Evolutionary conservation across 2,329 filamentous ascomycete species (phyloP).

Genomic region (Cladosporium sp.): DNA sequence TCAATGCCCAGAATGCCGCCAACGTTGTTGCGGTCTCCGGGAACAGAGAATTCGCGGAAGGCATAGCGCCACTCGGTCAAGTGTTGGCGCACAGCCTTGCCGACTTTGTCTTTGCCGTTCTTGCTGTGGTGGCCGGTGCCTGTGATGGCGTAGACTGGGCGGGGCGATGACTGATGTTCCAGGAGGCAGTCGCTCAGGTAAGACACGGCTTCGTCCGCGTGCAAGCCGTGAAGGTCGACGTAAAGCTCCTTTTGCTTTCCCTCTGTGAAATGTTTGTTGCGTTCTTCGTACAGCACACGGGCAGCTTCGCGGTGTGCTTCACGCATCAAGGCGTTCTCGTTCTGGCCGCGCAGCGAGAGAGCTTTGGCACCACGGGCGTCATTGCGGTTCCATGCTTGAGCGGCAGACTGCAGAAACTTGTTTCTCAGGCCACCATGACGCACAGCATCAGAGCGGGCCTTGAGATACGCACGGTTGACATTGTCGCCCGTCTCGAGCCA

Average conservation of each 20-base stretch:
- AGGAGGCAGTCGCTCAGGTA: conserved; percentile 85
- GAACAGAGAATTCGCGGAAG: conserved; percentile 92
- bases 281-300: conserved; percentile 84
- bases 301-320: conserved; percentile 95
- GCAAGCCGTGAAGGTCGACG: conserved; percentile 95
- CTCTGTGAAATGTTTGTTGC: conserved; percentile 63
- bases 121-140: conserved; percentile 97
- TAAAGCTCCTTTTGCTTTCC: conserved; percentile 68
- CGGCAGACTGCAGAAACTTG: conserved; percentile 94
- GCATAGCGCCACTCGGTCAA: conserved; percentile 94
- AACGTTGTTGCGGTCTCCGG: conserved; percentile 83
- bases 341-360: conserved; percentile 86
- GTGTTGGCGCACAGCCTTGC: conserved; percentile 85
- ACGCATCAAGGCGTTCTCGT: conserved; percentile 94
- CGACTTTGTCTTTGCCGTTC: conserved; percentile 97
- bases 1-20: conserved; percentile 62
- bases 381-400: conserved; percentile 97
- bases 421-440: conserved; percentile 95
- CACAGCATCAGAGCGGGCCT: conserved; percentile 90
- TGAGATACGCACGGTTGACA: conserved; percentile 90
- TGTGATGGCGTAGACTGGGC: conserved; percentile 89
- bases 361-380: conserved; percentile 95
- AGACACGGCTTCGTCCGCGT: conserved; percentile 92
- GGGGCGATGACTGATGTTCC: conserved; percentile 67
- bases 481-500: conserved; percentile 92